Base-by-base conservation (phyloP, 345 rosid species). In the Erucastrum elatum region DNA sequence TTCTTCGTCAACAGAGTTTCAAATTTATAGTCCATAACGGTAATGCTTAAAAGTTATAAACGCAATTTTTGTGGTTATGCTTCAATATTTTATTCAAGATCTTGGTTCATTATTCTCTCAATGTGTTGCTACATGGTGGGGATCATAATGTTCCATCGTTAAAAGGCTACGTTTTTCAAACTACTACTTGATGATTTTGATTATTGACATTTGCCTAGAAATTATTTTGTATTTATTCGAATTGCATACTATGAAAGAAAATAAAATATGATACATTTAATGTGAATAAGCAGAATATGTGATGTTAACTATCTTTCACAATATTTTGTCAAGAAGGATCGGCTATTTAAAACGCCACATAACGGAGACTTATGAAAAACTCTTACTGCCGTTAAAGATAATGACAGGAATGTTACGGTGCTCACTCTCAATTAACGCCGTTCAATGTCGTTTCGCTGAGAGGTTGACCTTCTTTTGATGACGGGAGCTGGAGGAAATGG, bases 311-410 rank as follows among this genome's bases (percentile, higher is more conserved):
- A 29, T 77, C 61, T 34, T 34, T 71, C 72, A n/a, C 81, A 94
- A 96, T 91, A 83, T 73, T 85, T 88, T 33, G 91, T 84, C 74
- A 87, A 26, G 73, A 84, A 6, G 84, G 77, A 90, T 96, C 82
- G 60, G 70, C 34, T 89, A 91, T 84, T 88, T 94, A 67, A 87
- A 79, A 74, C 88, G 91, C 78, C 88, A 85, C 75, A 84, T 94
- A 81, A 82, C 86, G 74, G 83, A 74, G 17, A 78, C 72, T 55
- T 77, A 83, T 15, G 87, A 89, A 51, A 65, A 90, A 71, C 88
- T 94, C 68, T 78, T 90, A 3, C 90, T 89, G 64, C 91, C 92
- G 82, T 87, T 91, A 35, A 91, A 90, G 62, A 80, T 91, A 86
- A 87, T 90, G 64, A 84, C 88, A 15, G 87, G 85, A 30, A 89